Evolutionary conservation across 306 rosid species (phyloP).

Genomic region (Trifolium repens): DNA sequence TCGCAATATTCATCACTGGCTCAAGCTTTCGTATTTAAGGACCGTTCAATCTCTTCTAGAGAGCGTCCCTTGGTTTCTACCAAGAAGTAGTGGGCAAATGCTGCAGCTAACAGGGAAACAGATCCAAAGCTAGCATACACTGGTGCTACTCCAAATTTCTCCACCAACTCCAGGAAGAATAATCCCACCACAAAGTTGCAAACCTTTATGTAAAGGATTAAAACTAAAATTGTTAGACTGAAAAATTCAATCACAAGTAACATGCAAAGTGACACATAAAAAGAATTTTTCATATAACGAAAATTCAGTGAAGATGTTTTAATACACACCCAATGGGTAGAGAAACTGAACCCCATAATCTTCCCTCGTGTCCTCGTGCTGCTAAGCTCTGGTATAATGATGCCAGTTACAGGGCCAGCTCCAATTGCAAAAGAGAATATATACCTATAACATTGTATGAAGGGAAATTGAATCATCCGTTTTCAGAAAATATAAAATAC

Average conservation of each 20-base stretch:
- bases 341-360: conserved; percentile 87
- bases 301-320: not conserved
- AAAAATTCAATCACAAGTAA: not conserved
- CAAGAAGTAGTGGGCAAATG: conserved; percentile 66
- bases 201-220: conserved; percentile 50
- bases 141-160: conserved; percentile 81
- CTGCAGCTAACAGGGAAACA: conserved; percentile 73
- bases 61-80: conserved; percentile 89
- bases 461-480: conserved; percentile 23
- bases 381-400: conserved; percentile 90
- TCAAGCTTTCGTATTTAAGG: conserved; percentile 56
- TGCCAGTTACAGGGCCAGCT: conserved; percentile 93
- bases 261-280: not conserved
- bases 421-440: conserved; percentile 84
- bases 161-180: conserved; percentile 82
- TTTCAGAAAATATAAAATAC: conserved; percentile 6
- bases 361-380: conserved; percentile 83
- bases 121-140: conserved; percentile 77
- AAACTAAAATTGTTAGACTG: conserved; percentile 7
- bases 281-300: conserved; percentile 7
- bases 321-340: conserved; percentile 79
- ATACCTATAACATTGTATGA: conserved; percentile 57
- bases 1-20: conserved; percentile 38
- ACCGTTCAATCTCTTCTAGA: conserved; percentile 85
- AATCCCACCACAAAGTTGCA: conserved; percentile 91